phyloP scores from a whole-genome alignment of 2,329 filamentous ascomycete species.

The Ophiocordyceps camponoti-saundersi region DNA sequence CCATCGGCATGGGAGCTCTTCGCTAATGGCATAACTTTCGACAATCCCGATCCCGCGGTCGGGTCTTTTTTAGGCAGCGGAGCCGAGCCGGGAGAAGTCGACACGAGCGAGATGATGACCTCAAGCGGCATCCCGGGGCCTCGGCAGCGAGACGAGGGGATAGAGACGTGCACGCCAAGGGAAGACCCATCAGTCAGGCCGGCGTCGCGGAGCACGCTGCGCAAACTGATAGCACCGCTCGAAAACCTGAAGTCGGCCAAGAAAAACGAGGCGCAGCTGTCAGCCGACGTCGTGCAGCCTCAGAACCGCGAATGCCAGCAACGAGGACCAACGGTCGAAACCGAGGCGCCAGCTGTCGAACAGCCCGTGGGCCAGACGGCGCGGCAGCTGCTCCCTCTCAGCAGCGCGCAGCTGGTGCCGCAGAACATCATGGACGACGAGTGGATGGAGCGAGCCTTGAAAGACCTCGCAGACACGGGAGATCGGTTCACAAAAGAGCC shows the following conservation, averaged over 20 bases:
- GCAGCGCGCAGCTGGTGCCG: neutral
- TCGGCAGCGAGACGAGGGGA: neutral
- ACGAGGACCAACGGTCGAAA: neutral
- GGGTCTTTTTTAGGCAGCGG: constrained; percentile 20
- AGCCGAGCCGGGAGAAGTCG: constrained; percentile 5
- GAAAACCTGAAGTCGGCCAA: neutral
- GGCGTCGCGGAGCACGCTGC: neutral
- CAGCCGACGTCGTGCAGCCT: neutral
- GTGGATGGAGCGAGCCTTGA: constrained; percentile 8
- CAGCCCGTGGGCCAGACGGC: neutral
- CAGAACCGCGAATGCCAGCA: neutral
- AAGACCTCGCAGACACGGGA: constrained; percentile 7
- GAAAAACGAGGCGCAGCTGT: neutral
- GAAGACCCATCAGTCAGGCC: neutral
- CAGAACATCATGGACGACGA: constrained; percentile 2
- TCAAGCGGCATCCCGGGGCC: neutral
- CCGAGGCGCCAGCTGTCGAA: neutral
- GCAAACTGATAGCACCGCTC: neutral
- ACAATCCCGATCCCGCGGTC: constrained; percentile 4
- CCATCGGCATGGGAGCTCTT: constrained; percentile 13
- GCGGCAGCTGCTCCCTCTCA: neutral
- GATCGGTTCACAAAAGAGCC: constrained; percentile 11
- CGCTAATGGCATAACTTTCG: constrained; percentile 14
- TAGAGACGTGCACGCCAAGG: no score
- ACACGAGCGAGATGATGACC: neutral